phyloP scores from a whole-genome alignment of 1,284 basidiomycete genomes.

The Cronartium ribicola region DNA sequence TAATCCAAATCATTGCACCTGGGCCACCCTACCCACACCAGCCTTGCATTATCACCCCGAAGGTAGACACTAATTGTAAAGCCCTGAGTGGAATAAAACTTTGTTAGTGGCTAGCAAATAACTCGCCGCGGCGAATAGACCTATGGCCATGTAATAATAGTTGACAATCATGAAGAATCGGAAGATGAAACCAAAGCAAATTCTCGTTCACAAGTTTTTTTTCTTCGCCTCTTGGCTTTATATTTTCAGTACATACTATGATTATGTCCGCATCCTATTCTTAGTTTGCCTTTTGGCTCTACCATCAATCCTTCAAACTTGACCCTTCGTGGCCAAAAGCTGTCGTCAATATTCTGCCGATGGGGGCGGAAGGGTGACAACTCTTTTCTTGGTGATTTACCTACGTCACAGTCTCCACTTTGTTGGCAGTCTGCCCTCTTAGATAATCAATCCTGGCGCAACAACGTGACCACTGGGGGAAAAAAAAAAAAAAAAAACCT shows the following conservation, averaged over 20 bases:
- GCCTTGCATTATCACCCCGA: conserved; percentile 1
- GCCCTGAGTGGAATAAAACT: background rate
- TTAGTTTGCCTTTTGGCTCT: background rate
- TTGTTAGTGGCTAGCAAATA: background rate
- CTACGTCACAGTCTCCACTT: background rate
- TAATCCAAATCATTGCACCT: background rate
- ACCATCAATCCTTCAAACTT: background rate
- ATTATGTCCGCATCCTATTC: background rate
- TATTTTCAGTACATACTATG: background rate
- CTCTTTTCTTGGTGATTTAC: background rate
- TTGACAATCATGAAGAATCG: conserved; percentile 1
- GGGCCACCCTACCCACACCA: background rate
- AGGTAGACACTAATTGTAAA: background rate
- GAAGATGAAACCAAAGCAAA: conserved; percentile 9
- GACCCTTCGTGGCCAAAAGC: background rate
- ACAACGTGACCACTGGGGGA: background rate
- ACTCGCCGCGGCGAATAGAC: conserved; percentile 2
- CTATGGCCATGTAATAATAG: background rate
- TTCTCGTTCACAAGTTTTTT: background rate
- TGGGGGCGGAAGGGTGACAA: background rate
- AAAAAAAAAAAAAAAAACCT: no score
- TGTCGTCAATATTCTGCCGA: background rate
- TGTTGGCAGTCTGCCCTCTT: background rate
- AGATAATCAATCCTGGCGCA: background rate
- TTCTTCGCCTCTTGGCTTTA: conserved; percentile 6